These are phyloP conservation scores for Symbiodinium pilosum DNA, from an alignment of 73 alveolate genomes.

Conservation along the genomic window DNA sequence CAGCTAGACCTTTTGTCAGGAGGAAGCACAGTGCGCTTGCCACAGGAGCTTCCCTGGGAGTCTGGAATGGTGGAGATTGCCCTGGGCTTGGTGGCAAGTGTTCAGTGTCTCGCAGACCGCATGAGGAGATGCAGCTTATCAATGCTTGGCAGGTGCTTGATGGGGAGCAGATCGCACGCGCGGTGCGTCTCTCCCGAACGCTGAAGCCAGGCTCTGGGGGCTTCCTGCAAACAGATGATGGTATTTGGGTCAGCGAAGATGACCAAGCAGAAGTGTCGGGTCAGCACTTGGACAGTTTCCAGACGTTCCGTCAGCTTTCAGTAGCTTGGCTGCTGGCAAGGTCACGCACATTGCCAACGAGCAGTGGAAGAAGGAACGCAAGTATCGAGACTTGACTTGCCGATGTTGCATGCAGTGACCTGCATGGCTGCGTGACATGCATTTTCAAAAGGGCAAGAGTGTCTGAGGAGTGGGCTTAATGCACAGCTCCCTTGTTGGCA, in stretches of 20 bases:
- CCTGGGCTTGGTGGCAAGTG: too few relatives aligned
- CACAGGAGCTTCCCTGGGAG: slow-evolving; percentile 68
- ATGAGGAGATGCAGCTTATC: too few relatives aligned
- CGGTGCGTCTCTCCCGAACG: neutral
- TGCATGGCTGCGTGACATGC: too few relatives aligned
- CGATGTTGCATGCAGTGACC: neutral
- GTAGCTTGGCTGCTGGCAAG: too few relatives aligned
- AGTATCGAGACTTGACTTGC: slow-evolving; percentile 21
- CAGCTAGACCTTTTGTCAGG: too few relatives aligned
- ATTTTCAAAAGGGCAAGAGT: too few relatives aligned
- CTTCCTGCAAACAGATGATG: slow-evolving; percentile 31
- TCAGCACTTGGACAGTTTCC: neutral
- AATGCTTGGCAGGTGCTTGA: slow-evolving; percentile 7
- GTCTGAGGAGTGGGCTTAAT: slow-evolving; percentile 65
- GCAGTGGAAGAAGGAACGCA: slow-evolving; percentile 12
- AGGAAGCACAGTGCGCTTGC: neutral
- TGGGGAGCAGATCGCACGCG: slow-evolving; percentile 7
- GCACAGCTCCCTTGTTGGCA: slow-evolving; percentile 66
- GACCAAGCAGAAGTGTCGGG: neutral
- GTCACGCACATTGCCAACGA: slow-evolving; percentile 41
- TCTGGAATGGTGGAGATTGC: slow-evolving; percentile 74
- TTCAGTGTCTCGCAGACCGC: too few relatives aligned
- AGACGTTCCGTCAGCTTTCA: too few relatives aligned
- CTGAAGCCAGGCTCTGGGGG: slow-evolving; percentile 63
- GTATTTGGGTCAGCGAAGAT: neutral